Percentiles rank a stretch among this genome's conserved stretches.
phyloP scores from a whole-genome alignment of 805 yeast species.

The Candida stauntonica region DNA sequence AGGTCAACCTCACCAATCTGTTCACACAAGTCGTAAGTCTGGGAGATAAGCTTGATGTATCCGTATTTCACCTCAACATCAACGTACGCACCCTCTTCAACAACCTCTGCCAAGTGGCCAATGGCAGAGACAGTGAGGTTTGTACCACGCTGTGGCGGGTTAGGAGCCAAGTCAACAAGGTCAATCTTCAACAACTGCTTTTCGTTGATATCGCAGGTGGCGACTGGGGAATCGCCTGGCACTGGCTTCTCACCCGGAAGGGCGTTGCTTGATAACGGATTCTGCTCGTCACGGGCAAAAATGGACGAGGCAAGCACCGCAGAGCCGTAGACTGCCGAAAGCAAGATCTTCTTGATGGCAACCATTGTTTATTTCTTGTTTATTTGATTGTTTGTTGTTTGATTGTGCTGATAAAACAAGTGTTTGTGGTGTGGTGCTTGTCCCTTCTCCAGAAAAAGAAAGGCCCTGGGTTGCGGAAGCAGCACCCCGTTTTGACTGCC shows the following conservation, averaged over 20 bases:
- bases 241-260: conserved; percentile 55
- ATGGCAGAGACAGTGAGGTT: conserved; percentile 75
- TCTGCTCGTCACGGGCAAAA: conserved; percentile 20
- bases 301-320: conserved; percentile 12
- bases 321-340: conserved; percentile 7
- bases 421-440: too few species aligned
- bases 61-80: conserved; percentile 93
- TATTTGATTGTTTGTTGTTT: background rate
- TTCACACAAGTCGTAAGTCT: conserved; percentile 92
- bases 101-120: conserved; percentile 52
- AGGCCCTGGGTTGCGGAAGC: too few species aligned
- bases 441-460: too few species aligned
- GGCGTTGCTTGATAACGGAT: conserved; percentile 13
- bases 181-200: conserved; percentile 63
- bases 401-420: background rate
- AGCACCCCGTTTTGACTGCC: too few species aligned
- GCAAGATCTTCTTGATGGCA: conserved; percentile 10
- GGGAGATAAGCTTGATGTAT: conserved; percentile 79
- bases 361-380: conserved; percentile 7
- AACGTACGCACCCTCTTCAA: conserved; percentile 87
- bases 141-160: conserved; percentile 85
- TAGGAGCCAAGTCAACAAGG: conserved; percentile 62
- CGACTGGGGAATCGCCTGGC: conserved; percentile 87
- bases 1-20: conserved; percentile 78
- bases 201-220: conserved; percentile 63